Percentiles rank a stretch among this genome's conserved stretches.
These are phyloP conservation scores for Volvox africanus DNA, from an alignment of 139 green algal genomes.

Conservation along the genomic window DNA sequence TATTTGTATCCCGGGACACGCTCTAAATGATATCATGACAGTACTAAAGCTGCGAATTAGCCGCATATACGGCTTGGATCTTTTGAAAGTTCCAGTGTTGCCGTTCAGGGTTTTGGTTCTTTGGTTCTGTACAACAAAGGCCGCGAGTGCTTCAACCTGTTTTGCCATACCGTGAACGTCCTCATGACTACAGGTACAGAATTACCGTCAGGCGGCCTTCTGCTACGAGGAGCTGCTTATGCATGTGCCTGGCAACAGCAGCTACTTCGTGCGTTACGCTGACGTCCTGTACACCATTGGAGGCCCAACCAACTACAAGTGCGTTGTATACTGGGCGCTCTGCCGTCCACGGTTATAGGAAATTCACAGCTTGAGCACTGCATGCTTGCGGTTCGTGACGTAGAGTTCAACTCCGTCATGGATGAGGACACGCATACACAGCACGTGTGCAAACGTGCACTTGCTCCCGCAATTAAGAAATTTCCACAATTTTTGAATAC, in stretches of 20 bases:
- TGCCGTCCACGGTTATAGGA: too few relatives aligned
- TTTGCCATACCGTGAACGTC: neutral
- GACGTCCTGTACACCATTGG: slow-evolving; percentile 87
- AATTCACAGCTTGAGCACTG: too few relatives aligned
- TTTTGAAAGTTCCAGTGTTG: too few relatives aligned
- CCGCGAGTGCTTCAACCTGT: too few relatives aligned
- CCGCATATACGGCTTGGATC: too few relatives aligned
- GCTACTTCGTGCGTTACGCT: slow-evolving; percentile 74
- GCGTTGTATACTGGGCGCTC: neutral
- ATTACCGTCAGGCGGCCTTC: slow-evolving; percentile 87
- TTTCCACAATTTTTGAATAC: neutral
- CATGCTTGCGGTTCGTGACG: too few relatives aligned
- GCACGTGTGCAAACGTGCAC: neutral
- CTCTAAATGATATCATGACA: too few relatives aligned
- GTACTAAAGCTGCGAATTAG: too few relatives aligned
- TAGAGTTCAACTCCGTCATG: too few relatives aligned
- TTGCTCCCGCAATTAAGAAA: neutral
- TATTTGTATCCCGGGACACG: too few relatives aligned
- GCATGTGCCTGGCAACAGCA: slow-evolving; percentile 65
- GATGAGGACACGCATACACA: neutral
- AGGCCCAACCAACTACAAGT: slow-evolving; percentile 50
- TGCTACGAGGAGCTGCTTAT: slow-evolving; percentile 93
- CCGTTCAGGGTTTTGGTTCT: too few relatives aligned
- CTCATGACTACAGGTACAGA: slow-evolving; percentile 55
- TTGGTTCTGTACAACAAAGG: too few relatives aligned